phyloP scores from a whole-genome alignment of 2,329 filamentous ascomycete genomes.

The Orbilia brochopaga region DNA sequence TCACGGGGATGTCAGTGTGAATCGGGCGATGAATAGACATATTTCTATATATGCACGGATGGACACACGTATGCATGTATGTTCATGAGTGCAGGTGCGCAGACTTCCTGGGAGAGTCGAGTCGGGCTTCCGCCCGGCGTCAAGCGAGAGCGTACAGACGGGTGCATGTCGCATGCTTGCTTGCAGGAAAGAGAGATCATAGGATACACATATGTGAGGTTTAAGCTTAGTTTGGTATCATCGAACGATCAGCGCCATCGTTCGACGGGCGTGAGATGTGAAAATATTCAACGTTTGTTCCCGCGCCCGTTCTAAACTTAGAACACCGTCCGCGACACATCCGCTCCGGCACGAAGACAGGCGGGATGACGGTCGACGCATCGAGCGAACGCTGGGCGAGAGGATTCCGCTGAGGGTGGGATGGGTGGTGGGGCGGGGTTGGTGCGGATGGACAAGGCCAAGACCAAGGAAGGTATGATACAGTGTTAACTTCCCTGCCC shows the following conservation, averaged over 20 bases:
- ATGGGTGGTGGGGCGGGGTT: neutral
- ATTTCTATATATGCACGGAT: no score
- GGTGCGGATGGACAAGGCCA: no score
- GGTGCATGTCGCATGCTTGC: no score
- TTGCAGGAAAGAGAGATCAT: no score
- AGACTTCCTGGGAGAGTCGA: no score
- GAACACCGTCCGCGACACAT: neutral
- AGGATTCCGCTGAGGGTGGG: neutral
- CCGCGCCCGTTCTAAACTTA: neutral
- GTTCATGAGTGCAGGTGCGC: no score
- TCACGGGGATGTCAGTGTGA: neutral
- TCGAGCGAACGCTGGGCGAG: neutral
- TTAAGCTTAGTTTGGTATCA: neutral
- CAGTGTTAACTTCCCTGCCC: neutral
- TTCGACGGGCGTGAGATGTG: neutral
- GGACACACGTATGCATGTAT: no score
- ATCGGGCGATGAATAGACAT: no score
- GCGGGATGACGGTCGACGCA: slow-evolving; percentile 3
- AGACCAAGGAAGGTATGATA: no score
- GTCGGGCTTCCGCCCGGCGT: no score
- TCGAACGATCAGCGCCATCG: neutral
- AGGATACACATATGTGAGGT: no score
- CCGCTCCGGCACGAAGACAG: neutral
- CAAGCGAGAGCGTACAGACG: no score
- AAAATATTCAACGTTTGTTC: neutral